Base-by-base conservation (phyloP, 495 filamentous ascomycete species). In the Aspergillus wentii region DNA sequence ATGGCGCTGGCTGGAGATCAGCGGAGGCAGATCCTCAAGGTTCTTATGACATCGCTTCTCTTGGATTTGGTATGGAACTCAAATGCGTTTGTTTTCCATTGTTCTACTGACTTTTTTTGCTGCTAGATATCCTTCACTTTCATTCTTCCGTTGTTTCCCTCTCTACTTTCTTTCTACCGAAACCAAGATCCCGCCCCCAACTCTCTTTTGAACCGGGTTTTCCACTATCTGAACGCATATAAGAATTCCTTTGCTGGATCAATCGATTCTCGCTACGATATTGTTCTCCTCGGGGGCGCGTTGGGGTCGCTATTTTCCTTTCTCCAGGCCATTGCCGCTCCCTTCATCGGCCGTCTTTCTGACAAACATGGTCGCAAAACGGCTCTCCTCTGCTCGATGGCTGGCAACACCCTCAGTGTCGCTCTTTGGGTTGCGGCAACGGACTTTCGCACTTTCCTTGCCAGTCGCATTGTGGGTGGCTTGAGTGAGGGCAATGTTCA, bases 401-500 rank as follows among this genome's bases (percentile, higher is more conserved):
- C 72, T n/a, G 92, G 92, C 30, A 99, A 99, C 54, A 88, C 95
- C 35, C 55, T 86, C 18, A 92, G 86, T 10, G 94, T 97, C 3
- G 80, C 88, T 25, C 80, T 99, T 26, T 99, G 92, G 92, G 86
- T 95, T 8, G 74, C 83, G 5, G 90, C 91, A 1, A 83, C 79
- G 6, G 90, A 96, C 56, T 99, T 99, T 68, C 81, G 89, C 5
- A 96, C 91, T 3, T 99, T 99, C 52, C 69, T 99, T 3, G 86
- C 88, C 5, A 92, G 86, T 50, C 81, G 92, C 26, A 69, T 99
- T 11, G 85, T 99, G 2, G 92, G 92, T 11, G 92, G 92, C 0
- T 65, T 99, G 42, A 95, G 89, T 35, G 92, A 99, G 57, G 94
- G 90, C 17, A 99, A 99, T 51, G 87, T 99, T 0, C 92, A 99